Evolutionary conservation across 2,329 filamentous ascomycete species (phyloP), one percentile per base, ranked within the genome.

Genomic region (Moelleriella libera): DNA sequence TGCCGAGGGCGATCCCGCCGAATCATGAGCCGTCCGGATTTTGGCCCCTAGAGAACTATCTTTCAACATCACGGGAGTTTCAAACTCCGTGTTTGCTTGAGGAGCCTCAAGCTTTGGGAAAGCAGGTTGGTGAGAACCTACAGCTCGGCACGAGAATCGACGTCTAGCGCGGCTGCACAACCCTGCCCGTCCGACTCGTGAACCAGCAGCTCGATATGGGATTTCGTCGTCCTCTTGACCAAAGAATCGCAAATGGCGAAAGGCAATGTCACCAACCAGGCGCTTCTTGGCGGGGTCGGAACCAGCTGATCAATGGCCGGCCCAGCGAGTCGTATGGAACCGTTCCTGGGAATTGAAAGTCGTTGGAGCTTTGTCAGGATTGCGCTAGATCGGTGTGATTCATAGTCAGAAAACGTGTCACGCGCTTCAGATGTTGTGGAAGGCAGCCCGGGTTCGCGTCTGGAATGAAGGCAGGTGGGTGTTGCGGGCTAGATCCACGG

Each of bases 21-120:
- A 58, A 50, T 82, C 66, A 49, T 78, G 77, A 58, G 78, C 77
- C 65, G 80, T 75, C 60, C 77, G 72, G 47, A 78, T 69, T 68
- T 75, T 80, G 60, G 75, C 68, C 63, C 75, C 71, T 63, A 69
- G 65, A 49, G 68, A 59, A 55, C 70, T 63, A 55, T 68, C 64
- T 54, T 55, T 62, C 54, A 64, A 60, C 63, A 66, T 66, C 52
- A 58, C 57, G 60, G 55, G 58, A 55, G 57, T 56, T 56, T 54
- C 53, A 50, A 51, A 54, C 51, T 51, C 50, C 52, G 45, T 47
- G 52, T 47, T 49, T 50, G 45, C 52, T 53, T 53, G 49, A 58
- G 42, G 56, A 56, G 60, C 62, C 63, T 63, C 46, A 55, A 58
- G 53, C 52, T 48, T 49, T 46, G 49, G 50, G 45, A 49, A 9